phyloP scores from a whole-genome alignment of 306 rosid species.

The Cotoneaster glaucophyllus region DNA sequence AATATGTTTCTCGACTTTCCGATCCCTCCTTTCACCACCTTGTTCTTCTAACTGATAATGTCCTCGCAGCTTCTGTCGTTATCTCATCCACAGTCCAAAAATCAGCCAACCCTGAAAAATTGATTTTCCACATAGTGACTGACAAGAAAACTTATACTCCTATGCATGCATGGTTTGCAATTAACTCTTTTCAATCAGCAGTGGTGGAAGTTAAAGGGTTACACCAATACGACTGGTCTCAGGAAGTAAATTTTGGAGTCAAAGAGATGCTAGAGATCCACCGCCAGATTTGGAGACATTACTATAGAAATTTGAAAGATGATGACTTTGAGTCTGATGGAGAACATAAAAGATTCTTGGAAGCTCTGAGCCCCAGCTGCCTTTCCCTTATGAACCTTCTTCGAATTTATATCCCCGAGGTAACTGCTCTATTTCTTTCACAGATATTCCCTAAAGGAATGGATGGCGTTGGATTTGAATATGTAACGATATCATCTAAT shows the following conservation, averaged over 20 bases:
- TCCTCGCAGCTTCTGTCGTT: constrained; percentile 88
- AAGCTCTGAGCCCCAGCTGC: constrained; percentile 55
- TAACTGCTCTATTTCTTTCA: constrained; percentile 27
- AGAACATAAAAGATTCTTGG: constrained; percentile 41
- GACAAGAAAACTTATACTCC: constrained; percentile 84
- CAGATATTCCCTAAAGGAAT: constrained; percentile 16
- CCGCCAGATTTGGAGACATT: constrained; percentile 61
- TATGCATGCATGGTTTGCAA: constrained; percentile 98
- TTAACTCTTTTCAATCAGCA: constrained; percentile 50
- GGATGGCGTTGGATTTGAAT: constrained; percentile 15
- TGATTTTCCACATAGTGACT: constrained; percentile 79
- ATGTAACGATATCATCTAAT: constrained; percentile 35
- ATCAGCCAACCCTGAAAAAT: constrained; percentile 59
- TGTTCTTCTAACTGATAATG: constrained; percentile 75
- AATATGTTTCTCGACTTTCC: constrained; percentile 57
- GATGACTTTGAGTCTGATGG: constrained; percentile 30
- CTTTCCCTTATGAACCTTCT: constrained; percentile 83
- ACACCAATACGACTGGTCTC: constrained; percentile 90
- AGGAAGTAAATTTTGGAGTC: constrained; percentile 62
- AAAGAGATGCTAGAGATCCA: constrained; percentile 71
- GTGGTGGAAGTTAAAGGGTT: constrained; percentile 84
- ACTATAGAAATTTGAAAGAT: constrained; percentile 42
- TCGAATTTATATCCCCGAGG: constrained; percentile 75
- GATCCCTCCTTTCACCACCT: constrained; percentile 68
- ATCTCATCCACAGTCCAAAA: constrained; percentile 60